Conservation (phyloP, 2,329 filamentous ascomycete species). For the Endothia cerciana region DNA sequence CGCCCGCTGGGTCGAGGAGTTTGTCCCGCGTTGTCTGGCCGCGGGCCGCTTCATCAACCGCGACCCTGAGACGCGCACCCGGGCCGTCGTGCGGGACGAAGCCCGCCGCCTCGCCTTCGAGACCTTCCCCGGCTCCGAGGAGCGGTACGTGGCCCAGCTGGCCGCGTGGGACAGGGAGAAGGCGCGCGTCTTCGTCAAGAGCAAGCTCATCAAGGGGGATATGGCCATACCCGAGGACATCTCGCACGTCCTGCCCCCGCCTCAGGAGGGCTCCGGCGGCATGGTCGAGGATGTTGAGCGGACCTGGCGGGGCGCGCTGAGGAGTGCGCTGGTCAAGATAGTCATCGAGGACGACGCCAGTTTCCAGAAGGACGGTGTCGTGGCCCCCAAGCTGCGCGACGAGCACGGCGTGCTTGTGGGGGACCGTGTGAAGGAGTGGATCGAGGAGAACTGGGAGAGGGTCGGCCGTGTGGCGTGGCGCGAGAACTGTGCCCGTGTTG, state of each 20-base stretch:
- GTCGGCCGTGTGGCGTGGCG: conserved; percentile 37
- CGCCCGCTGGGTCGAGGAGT: conserved; percentile 64
- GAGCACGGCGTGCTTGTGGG: conserved; percentile 49
- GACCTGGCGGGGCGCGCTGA: conserved; percentile 40
- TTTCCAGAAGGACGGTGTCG: conserved; percentile 40
- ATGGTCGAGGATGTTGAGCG: conserved; percentile 28
- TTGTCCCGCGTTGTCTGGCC: conserved; percentile 56
- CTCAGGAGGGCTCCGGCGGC: conserved; percentile 29
- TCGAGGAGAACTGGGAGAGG: conserved; percentile 42
- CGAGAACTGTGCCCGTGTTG: conserved; percentile 27
- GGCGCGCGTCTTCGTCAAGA: conserved; percentile 34
- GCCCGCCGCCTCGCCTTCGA: conserved; percentile 58
- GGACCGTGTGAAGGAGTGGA: conserved; percentile 47
- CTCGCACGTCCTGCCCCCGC: conserved; percentile 45
- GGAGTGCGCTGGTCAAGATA: conserved; percentile 53
- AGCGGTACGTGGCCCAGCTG: conserved; percentile 50
- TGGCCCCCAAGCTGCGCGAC: conserved; percentile 36
- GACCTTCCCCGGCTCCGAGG: conserved; percentile 48
- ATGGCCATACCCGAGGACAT: conserved; percentile 46
- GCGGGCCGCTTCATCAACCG: conserved; percentile 40
- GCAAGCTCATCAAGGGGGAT: conserved; percentile 35
- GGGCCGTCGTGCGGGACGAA: conserved; percentile 42
- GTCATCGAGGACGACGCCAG: conserved; percentile 49
- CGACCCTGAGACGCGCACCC: conserved; percentile 1
- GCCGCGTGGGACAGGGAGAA: conserved; percentile 46